A percentile compares a stretch with the other conserved stretches of the same genome.
Conservation (phyloP, 345 rosid species). For the Brassica carinata region DNA sequence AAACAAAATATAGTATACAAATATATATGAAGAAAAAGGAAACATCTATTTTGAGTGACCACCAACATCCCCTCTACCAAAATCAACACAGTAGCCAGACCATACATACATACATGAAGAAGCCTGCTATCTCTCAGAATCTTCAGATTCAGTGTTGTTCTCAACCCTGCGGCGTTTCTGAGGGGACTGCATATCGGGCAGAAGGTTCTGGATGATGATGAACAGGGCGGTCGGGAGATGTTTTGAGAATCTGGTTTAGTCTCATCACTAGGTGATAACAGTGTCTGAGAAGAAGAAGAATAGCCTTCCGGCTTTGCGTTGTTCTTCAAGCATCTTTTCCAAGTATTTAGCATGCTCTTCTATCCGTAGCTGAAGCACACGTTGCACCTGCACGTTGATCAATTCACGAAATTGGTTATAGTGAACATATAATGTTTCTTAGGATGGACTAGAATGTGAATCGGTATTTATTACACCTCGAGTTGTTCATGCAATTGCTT, state of each 20-base stretch:
- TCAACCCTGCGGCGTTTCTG: conserved; percentile 46
- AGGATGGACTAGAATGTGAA: not conserved
- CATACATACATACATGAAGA: no score
- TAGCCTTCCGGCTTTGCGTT: conserved; percentile 64
- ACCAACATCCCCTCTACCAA: no score
- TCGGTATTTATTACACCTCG: conserved; percentile 60
- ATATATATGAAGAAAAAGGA: not conserved
- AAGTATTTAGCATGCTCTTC: conserved; percentile 89
- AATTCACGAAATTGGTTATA: not conserved
- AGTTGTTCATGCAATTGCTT: conserved; percentile 85
- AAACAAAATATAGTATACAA: not conserved
- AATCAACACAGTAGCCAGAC: no score
- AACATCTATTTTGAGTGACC: no score
- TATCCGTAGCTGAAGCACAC: conserved; percentile 73
- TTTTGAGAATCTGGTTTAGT: not conserved
- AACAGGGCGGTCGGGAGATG: no score
- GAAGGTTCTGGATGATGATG: no score
- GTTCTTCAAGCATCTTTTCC: conserved; percentile 83
- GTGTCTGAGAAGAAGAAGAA: conserved; percentile 29
- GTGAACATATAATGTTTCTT: not conserved
- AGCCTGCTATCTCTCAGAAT: no score
- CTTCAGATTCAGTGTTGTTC: not conserved
- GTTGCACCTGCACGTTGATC: conserved; percentile 58
- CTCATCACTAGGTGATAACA: no score
- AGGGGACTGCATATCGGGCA: no score